A percentile compares a stretch with the other conserved stretches of the same genome.
Evolutionary conservation across 345 rosid species (phyloP).

Genomic region (Atalantia buxifolia): DNA sequence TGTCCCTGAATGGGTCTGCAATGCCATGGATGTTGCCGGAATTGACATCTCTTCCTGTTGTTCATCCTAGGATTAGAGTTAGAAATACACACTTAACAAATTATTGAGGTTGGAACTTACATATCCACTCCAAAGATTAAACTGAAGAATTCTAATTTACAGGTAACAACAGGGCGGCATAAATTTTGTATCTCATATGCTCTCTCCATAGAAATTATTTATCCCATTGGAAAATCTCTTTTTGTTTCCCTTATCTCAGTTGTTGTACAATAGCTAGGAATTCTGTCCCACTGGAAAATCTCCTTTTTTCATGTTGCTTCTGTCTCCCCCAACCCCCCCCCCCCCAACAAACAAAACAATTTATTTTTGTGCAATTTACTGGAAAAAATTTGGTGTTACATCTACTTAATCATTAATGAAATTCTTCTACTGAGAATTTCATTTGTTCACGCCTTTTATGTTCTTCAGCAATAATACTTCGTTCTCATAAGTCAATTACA

Average conservation of each 20-base stretch:
- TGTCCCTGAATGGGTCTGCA: slow-evolving; percentile 78
- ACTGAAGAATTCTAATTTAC: slow-evolving; percentile 13
- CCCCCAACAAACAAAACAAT: not conserved
- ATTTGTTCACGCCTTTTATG: not conserved
- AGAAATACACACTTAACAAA: not conserved
- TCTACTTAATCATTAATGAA: not conserved
- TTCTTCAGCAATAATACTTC: not conserved
- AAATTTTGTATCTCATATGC: slow-evolving; percentile 38
- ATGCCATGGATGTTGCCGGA: slow-evolving; percentile 86
- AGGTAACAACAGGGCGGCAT: slow-evolving; percentile 21
- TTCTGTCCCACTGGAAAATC: not conserved
- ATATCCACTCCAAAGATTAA: not conserved
- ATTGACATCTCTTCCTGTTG: slow-evolving; percentile 65
- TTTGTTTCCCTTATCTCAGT: not conserved
- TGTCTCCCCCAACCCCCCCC: too few relatives aligned
- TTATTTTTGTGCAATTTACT: not conserved
- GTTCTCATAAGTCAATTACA: not conserved
- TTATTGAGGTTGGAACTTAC: not conserved
- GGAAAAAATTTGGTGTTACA: not conserved
- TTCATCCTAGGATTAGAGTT: slow-evolving; percentile 12
- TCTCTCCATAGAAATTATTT: slow-evolving; percentile 8
- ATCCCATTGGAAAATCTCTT: not conserved
- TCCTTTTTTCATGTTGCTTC: not conserved
- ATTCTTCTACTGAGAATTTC: not conserved
- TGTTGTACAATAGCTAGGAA: not conserved